A percentile compares a stretch with the other conserved stretches of the same genome.
phyloP scores from a whole-genome alignment of 1,284 basidiomycete genomes.

The Apiotrichum akiyoshidainum region DNA sequence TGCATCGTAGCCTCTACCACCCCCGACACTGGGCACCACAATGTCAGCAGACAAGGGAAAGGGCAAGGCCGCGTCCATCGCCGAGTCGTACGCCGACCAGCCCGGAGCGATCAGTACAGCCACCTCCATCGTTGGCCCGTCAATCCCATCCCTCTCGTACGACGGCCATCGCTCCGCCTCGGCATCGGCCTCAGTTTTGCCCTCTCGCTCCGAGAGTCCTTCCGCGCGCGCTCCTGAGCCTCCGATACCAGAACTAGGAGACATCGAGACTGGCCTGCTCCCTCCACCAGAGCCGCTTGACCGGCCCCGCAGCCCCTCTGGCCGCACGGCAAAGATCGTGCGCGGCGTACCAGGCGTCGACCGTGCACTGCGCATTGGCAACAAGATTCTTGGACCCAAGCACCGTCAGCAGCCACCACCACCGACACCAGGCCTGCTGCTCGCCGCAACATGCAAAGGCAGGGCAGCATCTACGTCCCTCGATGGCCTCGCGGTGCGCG shows the following conservation, averaged over 20 bases:
- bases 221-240: no score
- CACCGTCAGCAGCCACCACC: not conserved
- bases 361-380: not conserved
- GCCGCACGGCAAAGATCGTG: not conserved
- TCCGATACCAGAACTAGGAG: not conserved
- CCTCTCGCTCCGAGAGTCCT: no score
- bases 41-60: no score
- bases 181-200: no score
- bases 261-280: not conserved
- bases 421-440: not conserved
- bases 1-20: no score
- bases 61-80: no score
- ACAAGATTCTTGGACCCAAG: conserved; percentile 12
- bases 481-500: conserved; percentile 1
- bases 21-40: no score
- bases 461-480: not conserved
- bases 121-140: no score
- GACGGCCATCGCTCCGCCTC: no score
- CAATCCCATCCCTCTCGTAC: no score
- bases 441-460: not conserved
- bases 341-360: conserved; percentile 1
- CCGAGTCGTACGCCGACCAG: no score
- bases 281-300: not conserved
- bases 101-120: no score
- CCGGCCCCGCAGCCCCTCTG: not conserved